Conservation (phyloP, 768 basidiomycete species). For the Strobilomyces confusus region DNA sequence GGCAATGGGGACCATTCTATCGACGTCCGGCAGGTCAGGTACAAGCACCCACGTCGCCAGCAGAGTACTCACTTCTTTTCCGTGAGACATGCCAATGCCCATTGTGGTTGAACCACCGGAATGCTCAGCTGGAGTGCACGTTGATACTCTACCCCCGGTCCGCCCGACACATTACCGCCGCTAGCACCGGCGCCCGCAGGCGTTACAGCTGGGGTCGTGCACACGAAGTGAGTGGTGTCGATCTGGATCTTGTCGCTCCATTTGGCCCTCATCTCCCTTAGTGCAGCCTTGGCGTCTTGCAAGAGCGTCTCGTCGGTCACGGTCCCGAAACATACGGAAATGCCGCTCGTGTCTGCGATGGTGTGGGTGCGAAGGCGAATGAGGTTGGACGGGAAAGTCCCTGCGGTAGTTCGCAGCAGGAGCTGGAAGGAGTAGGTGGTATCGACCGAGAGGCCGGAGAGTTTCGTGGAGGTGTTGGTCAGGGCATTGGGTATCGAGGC, state of each 20-base stretch:
- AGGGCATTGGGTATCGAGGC: conserved; percentile 80
- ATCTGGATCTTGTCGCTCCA: conserved; percentile 94
- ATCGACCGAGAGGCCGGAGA: conserved; percentile 76
- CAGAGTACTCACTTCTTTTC: conserved; percentile 67
- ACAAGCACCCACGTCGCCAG: neutral
- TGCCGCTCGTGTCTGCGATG: conserved; percentile 92
- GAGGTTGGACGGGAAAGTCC: conserved; percentile 82
- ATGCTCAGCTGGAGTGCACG: conserved; percentile 92
- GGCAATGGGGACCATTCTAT: conserved; percentile 83
- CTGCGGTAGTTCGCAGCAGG: conserved; percentile 87
- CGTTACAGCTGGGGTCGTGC: conserved; percentile 80
- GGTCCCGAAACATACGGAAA: conserved; percentile 92
- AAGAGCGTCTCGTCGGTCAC: conserved; percentile 73
- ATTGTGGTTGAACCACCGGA: conserved; percentile 91
- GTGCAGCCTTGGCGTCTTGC: conserved; percentile 75
- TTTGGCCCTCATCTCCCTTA: conserved; percentile 82
- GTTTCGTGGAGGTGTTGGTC: conserved; percentile 83
- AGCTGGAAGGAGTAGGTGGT: conserved; percentile 94
- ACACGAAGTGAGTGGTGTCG: conserved; percentile 97
- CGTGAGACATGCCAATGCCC: conserved; percentile 85
- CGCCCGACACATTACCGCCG: conserved; percentile 47
- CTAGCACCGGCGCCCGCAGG: conserved; percentile 53
- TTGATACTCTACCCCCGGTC: conserved; percentile 88
- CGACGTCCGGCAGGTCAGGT: conserved; percentile 1
- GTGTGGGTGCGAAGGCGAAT: conserved; percentile 87